Conservation (phyloP, 2,329 filamentous ascomycete genomes). For the Elsinoe ampelina region DNA sequence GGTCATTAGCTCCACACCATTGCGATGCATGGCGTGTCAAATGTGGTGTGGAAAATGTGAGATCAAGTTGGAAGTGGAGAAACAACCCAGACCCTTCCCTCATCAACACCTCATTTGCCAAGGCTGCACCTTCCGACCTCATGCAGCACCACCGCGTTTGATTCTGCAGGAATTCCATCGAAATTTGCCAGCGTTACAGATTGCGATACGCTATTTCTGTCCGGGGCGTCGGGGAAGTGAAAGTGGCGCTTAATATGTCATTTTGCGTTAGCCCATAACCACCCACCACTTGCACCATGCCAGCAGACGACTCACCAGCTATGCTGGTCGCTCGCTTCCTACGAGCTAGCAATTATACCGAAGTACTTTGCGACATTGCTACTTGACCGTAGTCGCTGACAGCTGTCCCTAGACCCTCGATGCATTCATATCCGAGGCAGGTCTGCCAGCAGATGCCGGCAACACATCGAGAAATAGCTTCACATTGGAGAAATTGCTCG, state of each 20-base stretch:
- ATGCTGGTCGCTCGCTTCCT: slow-evolving; percentile 31
- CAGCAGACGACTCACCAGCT: slow-evolving; percentile 27
- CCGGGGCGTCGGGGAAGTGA: too few relatives aligned
- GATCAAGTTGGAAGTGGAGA: too few relatives aligned
- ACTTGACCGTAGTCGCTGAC: slow-evolving; percentile 5
- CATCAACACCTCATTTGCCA: not conserved
- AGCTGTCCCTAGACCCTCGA: slow-evolving; percentile 39
- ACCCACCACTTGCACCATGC: slow-evolving; percentile 19
- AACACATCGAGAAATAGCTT: slow-evolving; percentile 29
- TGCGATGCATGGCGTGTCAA: too few relatives aligned
- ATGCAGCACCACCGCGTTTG: not conserved
- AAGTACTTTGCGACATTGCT: slow-evolving; percentile 20
- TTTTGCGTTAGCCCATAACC: not conserved
- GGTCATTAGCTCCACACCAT: not conserved
- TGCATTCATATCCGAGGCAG: slow-evolving; percentile 50
- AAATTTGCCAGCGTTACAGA: too few relatives aligned
- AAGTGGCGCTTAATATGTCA: not conserved
- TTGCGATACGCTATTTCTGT: too few relatives aligned
- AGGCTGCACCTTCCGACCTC: not conserved
- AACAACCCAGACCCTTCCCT: too few relatives aligned
- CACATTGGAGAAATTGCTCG: slow-evolving; percentile 51
- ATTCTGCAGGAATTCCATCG: too few relatives aligned
- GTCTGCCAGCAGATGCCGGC: slow-evolving; percentile 43
- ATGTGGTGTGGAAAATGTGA: too few relatives aligned
- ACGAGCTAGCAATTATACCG: slow-evolving; percentile 28